Percentiles rank a stretch among this genome's conserved stretches.
Conservation (phyloP, 352 stramenopile species). For the Phytophthora cryptogea region DNA sequence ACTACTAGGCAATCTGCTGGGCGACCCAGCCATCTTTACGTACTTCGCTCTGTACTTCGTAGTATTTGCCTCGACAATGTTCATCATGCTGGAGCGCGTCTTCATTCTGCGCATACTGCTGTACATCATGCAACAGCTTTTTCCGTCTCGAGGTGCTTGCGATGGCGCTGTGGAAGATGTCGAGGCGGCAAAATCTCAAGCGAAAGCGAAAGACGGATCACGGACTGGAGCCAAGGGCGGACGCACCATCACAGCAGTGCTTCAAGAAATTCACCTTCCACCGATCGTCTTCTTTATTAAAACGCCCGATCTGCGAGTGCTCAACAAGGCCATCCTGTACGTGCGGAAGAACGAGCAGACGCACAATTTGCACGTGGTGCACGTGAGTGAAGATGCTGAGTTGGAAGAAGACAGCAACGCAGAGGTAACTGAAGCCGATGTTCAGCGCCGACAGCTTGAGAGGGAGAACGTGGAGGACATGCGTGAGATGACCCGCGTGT, state of each 20-base stretch:
- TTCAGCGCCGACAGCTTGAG: conserved; percentile 35
- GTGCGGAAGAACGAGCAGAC: conserved; percentile 93
- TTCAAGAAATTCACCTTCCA: conserved; percentile 72
- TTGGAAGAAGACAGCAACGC: conserved; percentile 31
- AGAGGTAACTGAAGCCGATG: conserved; percentile 48
- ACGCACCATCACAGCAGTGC: conserved; percentile 62
- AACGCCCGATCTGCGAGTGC: conserved; percentile 76
- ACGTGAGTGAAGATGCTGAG: conserved; percentile 60
- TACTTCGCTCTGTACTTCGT: conserved; percentile 86
- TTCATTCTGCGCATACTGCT: conserved; percentile 77
- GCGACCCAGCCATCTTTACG: conserved; percentile 75
- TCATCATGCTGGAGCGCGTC: conserved; percentile 82
- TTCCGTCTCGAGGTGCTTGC: conserved; percentile 44
- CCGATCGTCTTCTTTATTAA: conserved; percentile 94
- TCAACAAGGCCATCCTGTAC: conserved; percentile 96
- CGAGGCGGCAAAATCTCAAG: conserved; percentile 25
- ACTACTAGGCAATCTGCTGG: conserved; percentile 67
- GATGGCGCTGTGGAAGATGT: conserved; percentile 34
- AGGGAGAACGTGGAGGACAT: conserved; percentile 64
- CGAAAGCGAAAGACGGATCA: conserved; percentile 16
- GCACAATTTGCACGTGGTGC: conserved; percentile 90
- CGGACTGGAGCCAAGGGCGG: conserved; percentile 69
- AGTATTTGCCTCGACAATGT: conserved; percentile 70
- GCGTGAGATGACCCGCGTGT: conserved; percentile 74
- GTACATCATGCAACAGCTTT: conserved; percentile 64